phyloP scores from a whole-genome alignment of 441 rosid species.

The Viola pubescens region DNA sequence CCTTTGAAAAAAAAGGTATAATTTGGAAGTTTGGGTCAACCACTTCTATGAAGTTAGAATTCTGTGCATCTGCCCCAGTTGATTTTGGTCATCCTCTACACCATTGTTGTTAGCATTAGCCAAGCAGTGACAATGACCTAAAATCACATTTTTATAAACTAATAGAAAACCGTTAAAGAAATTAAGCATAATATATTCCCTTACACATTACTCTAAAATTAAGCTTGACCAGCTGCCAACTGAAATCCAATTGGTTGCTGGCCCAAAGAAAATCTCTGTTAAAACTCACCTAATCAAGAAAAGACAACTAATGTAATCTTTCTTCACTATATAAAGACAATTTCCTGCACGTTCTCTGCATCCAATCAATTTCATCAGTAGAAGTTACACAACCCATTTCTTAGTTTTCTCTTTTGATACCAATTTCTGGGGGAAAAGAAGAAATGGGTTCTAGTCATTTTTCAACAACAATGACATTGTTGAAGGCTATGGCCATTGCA shows the following conservation, averaged over 20 bases:
- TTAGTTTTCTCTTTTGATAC: background rate
- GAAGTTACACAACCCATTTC: background rate
- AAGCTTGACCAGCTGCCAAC: conserved; percentile 22
- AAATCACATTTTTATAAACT: background rate
- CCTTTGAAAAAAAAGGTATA: too few species aligned
- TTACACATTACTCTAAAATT: conserved; percentile 34
- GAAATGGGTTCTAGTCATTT: conserved; percentile 21
- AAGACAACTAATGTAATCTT: background rate
- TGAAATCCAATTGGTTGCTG: conserved; percentile 15
- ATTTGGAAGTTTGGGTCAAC: background rate
- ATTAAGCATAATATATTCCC: conserved; percentile 6
- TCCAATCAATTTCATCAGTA: conserved; percentile 3
- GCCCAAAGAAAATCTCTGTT: conserved; percentile 12
- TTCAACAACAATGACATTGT: background rate
- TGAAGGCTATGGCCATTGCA: conserved; percentile 17
- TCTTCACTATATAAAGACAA: conserved; percentile 23
- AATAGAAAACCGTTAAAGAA: conserved; percentile 17
- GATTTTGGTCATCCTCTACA: background rate
- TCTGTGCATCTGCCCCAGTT: background rate
- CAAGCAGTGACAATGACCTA: background rate
- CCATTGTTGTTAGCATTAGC: background rate
- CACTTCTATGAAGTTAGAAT: background rate
- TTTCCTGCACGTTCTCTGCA: conserved; percentile 15
- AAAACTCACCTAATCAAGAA: conserved; percentile 26
- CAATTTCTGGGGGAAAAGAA: background rate